These are phyloP conservation scores for Raphanus sativus DNA, from an alignment of 345 rosid species.

Conservation along the genomic window DNA sequence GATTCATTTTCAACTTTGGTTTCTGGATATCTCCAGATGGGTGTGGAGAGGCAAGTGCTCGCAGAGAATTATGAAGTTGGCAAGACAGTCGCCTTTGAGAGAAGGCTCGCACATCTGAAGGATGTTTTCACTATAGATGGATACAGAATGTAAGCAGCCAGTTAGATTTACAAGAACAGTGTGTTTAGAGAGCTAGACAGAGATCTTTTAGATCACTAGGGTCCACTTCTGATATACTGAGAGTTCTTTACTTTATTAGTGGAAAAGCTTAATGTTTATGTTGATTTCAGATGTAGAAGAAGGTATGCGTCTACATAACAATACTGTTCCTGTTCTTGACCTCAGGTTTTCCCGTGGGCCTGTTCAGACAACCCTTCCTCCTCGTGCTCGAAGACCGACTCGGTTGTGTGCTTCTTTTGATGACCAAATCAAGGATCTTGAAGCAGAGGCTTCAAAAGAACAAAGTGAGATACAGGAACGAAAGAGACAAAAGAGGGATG, in stretches of 20 bases:
- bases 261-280: too few relatives aligned
- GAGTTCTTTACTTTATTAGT: too few relatives aligned
- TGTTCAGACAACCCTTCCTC: slow-evolving; percentile 83
- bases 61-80: slow-evolving; percentile 78
- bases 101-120: slow-evolving; percentile 59
- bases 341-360: slow-evolving; percentile 80
- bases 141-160: slow-evolving; percentile 62
- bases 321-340: slow-evolving; percentile 7
- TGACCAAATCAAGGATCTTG: slow-evolving; percentile 65
- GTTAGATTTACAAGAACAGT: slow-evolving; percentile 2
- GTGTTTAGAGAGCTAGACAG: too few relatives aligned
- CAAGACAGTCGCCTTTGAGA: slow-evolving; percentile 73
- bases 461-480: slow-evolving; percentile 44
- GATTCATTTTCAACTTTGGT: slow-evolving; percentile 16
- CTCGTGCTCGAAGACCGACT: slow-evolving; percentile 50
- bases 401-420: slow-evolving; percentile 81
- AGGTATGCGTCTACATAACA: not conserved
- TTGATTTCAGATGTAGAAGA: not conserved
- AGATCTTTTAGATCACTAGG: too few relatives aligned
- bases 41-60: slow-evolving; percentile 85
- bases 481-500: slow-evolving; percentile 56
- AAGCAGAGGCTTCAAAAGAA: slow-evolving; percentile 39
- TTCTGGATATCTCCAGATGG: slow-evolving; percentile 47
- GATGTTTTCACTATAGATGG: slow-evolving; percentile 89
- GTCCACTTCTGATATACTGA: too few relatives aligned